phyloP scores from a whole-genome alignment of 2,329 filamentous ascomycete genomes.

The Akanthomyces uredinophilus region DNA sequence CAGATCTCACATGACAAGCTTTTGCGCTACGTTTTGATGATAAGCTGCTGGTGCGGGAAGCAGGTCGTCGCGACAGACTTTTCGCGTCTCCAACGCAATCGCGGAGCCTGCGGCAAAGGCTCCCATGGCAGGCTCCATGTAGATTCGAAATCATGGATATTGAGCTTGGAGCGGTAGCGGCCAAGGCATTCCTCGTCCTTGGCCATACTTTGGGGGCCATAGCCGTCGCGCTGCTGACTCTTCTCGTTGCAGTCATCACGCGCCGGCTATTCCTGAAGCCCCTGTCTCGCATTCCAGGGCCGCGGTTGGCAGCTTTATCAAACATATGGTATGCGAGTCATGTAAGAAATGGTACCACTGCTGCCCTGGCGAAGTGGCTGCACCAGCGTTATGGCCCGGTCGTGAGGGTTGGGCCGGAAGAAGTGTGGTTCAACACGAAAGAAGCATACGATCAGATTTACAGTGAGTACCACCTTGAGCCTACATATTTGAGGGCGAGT shows the following conservation, averaged over 20 bases:
- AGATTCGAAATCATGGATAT: background rate
- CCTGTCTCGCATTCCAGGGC: constrained; percentile 41
- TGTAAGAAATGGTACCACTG: constrained; percentile 38
- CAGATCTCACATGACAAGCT: background rate
- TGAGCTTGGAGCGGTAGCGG: background rate
- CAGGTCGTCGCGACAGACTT: background rate
- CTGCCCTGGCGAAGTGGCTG: constrained; percentile 37
- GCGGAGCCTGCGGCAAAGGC: background rate
- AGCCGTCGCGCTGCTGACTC: background rate
- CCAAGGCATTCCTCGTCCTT: background rate
- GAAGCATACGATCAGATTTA: constrained; percentile 46
- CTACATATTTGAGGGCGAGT: too few species aligned
- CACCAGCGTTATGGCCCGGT: constrained; percentile 43
- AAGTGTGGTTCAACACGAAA: constrained; percentile 46
- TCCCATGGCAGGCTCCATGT: background rate
- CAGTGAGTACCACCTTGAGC: constrained; percentile 27
- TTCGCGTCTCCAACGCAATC: background rate
- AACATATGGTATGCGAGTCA: constrained; percentile 45
- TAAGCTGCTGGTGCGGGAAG: background rate
- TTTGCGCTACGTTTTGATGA: background rate
- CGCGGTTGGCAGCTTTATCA: constrained; percentile 41
- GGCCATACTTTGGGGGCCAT: background rate
- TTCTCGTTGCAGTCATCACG: constrained; percentile 10
- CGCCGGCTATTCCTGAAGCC: constrained; percentile 42
- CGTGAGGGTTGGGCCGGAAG: constrained; percentile 50